Evolutionary conservation across 352 stramenopile species (phyloP).

Genomic region (Phytophthora constricta): DNA sequence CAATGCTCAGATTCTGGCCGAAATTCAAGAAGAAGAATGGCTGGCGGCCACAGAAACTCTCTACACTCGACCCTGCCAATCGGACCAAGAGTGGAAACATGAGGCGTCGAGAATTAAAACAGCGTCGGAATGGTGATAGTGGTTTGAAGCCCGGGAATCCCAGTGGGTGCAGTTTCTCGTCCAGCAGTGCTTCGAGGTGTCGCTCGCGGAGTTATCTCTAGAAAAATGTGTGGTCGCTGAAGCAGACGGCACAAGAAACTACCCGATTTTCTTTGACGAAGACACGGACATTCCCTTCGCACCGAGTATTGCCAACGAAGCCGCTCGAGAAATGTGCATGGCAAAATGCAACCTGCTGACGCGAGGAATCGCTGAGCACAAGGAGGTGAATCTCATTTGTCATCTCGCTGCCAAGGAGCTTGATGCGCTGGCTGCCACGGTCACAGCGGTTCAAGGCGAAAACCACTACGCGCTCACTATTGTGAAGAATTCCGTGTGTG

Average conservation of each 20-base stretch:
- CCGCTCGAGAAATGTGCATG: conserved; percentile 38
- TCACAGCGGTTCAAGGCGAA: conserved; percentile 46
- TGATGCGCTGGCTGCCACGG: conserved; percentile 39
- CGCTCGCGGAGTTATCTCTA: conserved; percentile 43
- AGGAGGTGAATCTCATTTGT: conserved; percentile 58
- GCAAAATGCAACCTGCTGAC: conserved; percentile 34
- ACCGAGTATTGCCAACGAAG: conserved; percentile 37
- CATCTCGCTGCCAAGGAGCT: conserved; percentile 62
- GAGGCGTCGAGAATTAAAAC: conserved; percentile 23
- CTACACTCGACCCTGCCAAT: conserved; percentile 8
- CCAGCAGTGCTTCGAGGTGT: conserved; percentile 70
- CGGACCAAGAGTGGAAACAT: conserved; percentile 26
- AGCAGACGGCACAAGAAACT: conserved; percentile 41
- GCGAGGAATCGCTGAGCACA: conserved; percentile 22
- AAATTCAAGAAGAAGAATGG: conserved; percentile 52
- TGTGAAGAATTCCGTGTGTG: conserved; percentile 17
- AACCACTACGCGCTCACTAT: conserved; percentile 32
- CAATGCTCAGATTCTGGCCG: conserved; percentile 33
- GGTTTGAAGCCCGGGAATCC: conserved; percentile 21
- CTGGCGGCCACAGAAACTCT: conserved; percentile 29
- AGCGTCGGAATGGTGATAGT: conserved; percentile 24
- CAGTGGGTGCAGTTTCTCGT: conserved; percentile 55
- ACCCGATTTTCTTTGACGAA: conserved; percentile 57
- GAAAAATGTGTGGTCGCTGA: conserved; percentile 56
- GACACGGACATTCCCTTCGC: conserved; percentile 37